Evolutionary conservation across 2,329 filamentous ascomycete species (phyloP).

Genomic region (Cercospora sojina): DNA sequence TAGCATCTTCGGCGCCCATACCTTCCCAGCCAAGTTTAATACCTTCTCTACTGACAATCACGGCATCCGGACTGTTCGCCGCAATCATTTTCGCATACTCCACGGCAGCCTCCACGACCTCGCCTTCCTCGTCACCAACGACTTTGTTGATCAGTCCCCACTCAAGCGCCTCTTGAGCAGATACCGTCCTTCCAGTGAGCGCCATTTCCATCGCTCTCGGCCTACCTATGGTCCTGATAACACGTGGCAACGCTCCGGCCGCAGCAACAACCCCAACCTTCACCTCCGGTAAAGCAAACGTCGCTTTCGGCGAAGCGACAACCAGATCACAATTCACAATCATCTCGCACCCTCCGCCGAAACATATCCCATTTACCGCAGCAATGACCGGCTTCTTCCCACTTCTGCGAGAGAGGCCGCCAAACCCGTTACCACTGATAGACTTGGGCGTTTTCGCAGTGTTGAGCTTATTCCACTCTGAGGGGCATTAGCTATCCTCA

Average conservation of each 20-base stretch:
- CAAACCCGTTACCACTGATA: constrained; percentile 56
- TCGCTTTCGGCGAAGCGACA: constrained; percentile 58
- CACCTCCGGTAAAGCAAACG: constrained; percentile 70
- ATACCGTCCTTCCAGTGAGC: constrained; percentile 55
- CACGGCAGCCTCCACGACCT: constrained; percentile 60
- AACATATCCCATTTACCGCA: constrained; percentile 72
- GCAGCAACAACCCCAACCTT: constrained; percentile 68
- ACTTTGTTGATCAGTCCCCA: constrained; percentile 73
- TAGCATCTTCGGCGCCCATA: constrained; percentile 63
- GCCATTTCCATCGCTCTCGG: constrained; percentile 72
- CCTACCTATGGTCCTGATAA: constrained; percentile 64
- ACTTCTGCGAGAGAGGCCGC: constrained; percentile 62
- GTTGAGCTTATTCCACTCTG: constrained; percentile 40
- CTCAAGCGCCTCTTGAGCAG: constrained; percentile 57
- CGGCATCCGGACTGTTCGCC: constrained; percentile 65
- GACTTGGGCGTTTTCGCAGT: constrained; percentile 25
- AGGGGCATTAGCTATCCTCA: background rate
- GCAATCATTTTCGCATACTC: constrained; percentile 61
- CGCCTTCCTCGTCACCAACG: constrained; percentile 42
- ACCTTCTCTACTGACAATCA: constrained; percentile 71
- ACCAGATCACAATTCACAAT: constrained; percentile 70
- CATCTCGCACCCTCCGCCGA: constrained; percentile 78
- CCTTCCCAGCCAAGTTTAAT: constrained; percentile 72
- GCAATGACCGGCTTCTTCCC: constrained; percentile 75
- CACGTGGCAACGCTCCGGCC: constrained; percentile 67